Conservation (phyloP, 2,329 filamentous ascomycete species). For the Fonsecaea monophora region DNA sequence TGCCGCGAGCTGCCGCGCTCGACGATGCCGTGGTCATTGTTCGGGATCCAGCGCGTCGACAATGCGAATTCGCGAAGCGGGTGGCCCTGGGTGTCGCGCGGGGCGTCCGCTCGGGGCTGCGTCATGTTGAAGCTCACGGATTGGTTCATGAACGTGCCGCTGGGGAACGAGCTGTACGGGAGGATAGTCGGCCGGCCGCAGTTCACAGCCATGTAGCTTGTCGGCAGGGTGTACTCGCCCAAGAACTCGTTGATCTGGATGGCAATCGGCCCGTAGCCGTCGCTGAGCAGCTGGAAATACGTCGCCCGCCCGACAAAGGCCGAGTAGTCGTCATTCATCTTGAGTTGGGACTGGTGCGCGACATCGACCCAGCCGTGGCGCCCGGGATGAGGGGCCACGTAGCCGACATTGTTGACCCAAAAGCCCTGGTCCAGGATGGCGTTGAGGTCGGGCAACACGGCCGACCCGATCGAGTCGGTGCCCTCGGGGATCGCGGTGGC, state of each 20-base stretch:
- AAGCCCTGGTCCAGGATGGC: constrained; percentile 13
- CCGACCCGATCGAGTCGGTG: constrained; percentile 18
- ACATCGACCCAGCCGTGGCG: constrained; percentile 26
- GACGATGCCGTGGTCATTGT: constrained; percentile 8
- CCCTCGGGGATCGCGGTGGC: not conserved
- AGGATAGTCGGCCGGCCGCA: constrained; percentile 9
- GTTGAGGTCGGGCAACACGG: constrained; percentile 22
- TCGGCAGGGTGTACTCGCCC: constrained; percentile 17
- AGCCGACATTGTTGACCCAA: not conserved
- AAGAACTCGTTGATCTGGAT: constrained; percentile 14
- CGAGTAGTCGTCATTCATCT: constrained; percentile 11
- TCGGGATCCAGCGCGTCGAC: constrained; percentile 14
- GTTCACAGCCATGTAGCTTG: constrained; percentile 15
- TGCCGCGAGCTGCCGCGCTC: constrained; percentile 10
- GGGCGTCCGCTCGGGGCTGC: constrained; percentile 12
- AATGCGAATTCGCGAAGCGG: constrained; percentile 17
- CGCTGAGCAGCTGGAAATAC: constrained; percentile 2
- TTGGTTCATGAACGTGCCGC: constrained; percentile 15
- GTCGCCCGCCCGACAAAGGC: constrained; percentile 5
- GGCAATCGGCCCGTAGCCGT: not conserved
- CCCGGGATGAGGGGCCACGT: constrained; percentile 2
- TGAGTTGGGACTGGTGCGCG: constrained; percentile 15
- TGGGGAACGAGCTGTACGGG: constrained; percentile 17
- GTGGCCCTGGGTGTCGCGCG: constrained; percentile 6
- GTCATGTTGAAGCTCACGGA: constrained; percentile 24